A percentile compares a stretch with the other conserved stretches of the same genome.
Evolutionary conservation across 129 eudicot genomes (phyloP).

Genomic region (Helichrysum umbraculigerum): DNA sequence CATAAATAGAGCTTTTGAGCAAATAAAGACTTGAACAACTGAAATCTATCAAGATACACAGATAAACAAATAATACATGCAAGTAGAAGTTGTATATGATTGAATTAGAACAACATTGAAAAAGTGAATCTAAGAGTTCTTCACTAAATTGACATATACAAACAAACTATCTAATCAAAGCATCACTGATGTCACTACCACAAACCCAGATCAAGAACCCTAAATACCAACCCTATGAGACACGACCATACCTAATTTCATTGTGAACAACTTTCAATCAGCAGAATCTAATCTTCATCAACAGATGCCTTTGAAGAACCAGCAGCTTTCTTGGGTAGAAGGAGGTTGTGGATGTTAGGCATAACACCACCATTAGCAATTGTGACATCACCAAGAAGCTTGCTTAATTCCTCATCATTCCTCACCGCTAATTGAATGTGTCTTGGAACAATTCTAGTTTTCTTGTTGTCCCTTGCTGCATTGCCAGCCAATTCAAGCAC

Average conservation of each 20-base stretch:
- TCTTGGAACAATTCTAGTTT: constrained; percentile 59
- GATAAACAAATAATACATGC: background rate
- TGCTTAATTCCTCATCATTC: constrained; percentile 64
- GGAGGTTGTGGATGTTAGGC: constrained; percentile 68
- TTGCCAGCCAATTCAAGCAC: constrained; percentile 65
- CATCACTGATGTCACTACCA: background rate
- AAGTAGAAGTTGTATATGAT: background rate
- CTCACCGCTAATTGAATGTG: constrained; percentile 65
- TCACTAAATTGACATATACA: constrained; percentile 11
- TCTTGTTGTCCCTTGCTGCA: constrained; percentile 67
- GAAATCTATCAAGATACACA: background rate
- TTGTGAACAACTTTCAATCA: background rate
- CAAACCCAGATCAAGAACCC: background rate
- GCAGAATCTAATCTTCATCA: constrained; percentile 40
- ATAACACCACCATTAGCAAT: constrained; percentile 77
- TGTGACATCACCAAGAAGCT: constrained; percentile 67
- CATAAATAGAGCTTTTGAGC: background rate
- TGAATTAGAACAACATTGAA: background rate
- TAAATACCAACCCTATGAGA: background rate
- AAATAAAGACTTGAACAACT: too few species aligned
- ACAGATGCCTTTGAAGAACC: constrained; percentile 52
- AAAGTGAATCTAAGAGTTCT: background rate
- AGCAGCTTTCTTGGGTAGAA: constrained; percentile 62
- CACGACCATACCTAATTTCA: background rate
- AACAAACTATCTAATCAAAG: background rate